Percentiles rank a stretch among this genome's conserved stretches.
Evolutionary conservation across 1,284 basidiomycete genomes (phyloP).

Genomic region (Mycena sp.): DNA sequence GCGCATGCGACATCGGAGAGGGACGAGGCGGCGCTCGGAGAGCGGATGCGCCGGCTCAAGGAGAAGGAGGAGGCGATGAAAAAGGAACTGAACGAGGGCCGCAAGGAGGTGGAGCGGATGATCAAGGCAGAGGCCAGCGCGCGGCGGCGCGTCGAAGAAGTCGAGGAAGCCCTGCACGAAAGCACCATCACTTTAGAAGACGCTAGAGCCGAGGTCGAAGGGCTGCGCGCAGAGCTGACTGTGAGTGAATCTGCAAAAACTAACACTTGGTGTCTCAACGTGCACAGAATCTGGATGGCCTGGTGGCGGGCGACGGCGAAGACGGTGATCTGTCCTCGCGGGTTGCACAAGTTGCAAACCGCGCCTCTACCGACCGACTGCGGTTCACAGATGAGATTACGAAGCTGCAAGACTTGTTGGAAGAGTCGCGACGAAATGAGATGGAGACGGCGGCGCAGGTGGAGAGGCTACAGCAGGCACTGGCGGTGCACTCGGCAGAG

Average conservation of each 20-base stretch:
- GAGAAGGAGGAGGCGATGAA: conserved; percentile 81
- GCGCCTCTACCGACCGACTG: conserved; percentile 54
- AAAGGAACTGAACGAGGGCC: conserved; percentile 71
- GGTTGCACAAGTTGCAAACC: conserved; percentile 51
- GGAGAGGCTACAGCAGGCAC: conserved; percentile 49
- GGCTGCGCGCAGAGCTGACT: conserved; percentile 77
- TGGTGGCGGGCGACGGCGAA: conserved; percentile 46
- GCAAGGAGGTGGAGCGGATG: conserved; percentile 71
- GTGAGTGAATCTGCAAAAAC: conserved; percentile 55
- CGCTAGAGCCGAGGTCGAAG: conserved; percentile 92
- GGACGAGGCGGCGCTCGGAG: conserved; percentile 74
- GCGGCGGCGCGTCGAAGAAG: conserved; percentile 76
- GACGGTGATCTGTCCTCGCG: conserved; percentile 49
- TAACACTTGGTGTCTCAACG: background rate
- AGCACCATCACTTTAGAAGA: conserved; percentile 90
- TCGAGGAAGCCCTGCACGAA: conserved; percentile 90
- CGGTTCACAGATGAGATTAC: conserved; percentile 63
- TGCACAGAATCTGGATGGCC: conserved; percentile 62
- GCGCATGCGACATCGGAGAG: conserved; percentile 74
- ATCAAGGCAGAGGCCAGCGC: conserved; percentile 70
- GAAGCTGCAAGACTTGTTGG: conserved; percentile 58
- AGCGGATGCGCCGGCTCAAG: conserved; percentile 75
- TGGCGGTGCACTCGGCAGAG: conserved; percentile 60
- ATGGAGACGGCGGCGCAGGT: conserved; percentile 15
- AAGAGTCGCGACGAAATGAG: conserved; percentile 45